Base-by-base conservation (phyloP, 495 filamentous ascomycete species). In the Hypoxylon lienhwacheense region DNA sequence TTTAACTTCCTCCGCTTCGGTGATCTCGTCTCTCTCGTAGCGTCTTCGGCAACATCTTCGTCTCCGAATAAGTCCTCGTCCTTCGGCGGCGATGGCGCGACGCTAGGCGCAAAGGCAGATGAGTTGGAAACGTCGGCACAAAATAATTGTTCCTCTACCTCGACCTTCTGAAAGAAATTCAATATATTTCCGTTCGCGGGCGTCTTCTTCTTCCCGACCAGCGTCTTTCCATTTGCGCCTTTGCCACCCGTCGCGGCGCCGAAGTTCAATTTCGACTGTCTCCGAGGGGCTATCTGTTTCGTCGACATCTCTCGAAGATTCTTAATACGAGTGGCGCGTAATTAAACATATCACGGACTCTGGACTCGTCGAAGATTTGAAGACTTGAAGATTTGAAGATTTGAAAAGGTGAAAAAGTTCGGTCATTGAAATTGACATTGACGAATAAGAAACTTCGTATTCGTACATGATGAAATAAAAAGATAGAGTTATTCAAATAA, bases 141-240 rank as follows among this genome's bases (percentile, higher is more conserved):
- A 40, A 70, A 65, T 5, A 65, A 48, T 28, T 64, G 62, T 15
- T 69, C 68, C 8, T 67, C 66, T 7, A 65, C 60, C 36, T 69
- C 66, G 4, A 66, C 62, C 41, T 70, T 70, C 14, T 66, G 66
- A 55, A 70, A 70, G 58, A 69, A 70, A 37, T 59, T 70, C 12
- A 70, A 53, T 37, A 96, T 95, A 56, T 85, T 95, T 7, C 73
- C 75, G 67, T 93, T 95, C 4, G 77, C 53, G 7, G 63, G 29
- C 15, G 59, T 19, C 17, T 66, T 73, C 33, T 58, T 53, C 44
- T 68, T 67, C 32, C 32, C 51, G 25, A 33, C 42, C 0, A 54
- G 52, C 1, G 53, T 56, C 43, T 63, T 66, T 5, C 39, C 42
- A 11, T 45, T 58, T 5, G 36, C 45, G 40, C 42, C 34, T 32